phyloP scores from a whole-genome alignment of 306 rosid species.

The Adenanthera pavonina region DNA sequence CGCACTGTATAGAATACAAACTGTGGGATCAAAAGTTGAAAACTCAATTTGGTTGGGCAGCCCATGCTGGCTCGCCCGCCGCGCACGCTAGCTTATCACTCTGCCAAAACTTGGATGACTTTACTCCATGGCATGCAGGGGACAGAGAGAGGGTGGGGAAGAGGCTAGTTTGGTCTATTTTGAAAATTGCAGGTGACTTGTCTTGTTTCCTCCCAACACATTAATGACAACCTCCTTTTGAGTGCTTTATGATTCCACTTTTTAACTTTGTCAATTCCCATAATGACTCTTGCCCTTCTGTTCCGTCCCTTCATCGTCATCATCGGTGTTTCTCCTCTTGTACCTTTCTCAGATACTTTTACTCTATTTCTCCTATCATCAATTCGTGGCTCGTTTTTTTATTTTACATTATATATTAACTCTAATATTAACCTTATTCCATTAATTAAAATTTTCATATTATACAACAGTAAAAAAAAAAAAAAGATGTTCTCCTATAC shows the following conservation, averaged over 20 bases:
- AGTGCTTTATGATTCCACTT: constrained; percentile 18
- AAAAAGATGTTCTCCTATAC: too few species aligned
- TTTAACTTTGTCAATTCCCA: constrained; percentile 8
- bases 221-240: constrained; percentile 14
- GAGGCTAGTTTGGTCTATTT: neutral
- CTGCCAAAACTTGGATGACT: constrained; percentile 1
- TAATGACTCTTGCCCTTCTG: constrained; percentile 13
- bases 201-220: constrained; percentile 23
- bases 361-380: too few species aligned
- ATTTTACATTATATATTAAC: too few species aligned
- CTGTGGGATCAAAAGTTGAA: too few species aligned
- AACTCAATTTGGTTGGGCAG: neutral
- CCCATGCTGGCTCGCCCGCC: neutral
- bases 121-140: neutral
- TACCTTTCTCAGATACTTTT: neutral
- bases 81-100: neutral
- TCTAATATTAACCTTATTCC: too few species aligned
- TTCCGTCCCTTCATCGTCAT: neutral
- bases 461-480: too few species aligned
- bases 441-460: too few species aligned
- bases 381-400: too few species aligned
- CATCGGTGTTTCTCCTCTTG: constrained; percentile 4
- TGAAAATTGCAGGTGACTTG: neutral
- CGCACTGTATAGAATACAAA: neutral
- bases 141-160: neutral